Conservation (phyloP, 1,139 yeast species). For the Protomyces lactucae-debilis region DNA sequence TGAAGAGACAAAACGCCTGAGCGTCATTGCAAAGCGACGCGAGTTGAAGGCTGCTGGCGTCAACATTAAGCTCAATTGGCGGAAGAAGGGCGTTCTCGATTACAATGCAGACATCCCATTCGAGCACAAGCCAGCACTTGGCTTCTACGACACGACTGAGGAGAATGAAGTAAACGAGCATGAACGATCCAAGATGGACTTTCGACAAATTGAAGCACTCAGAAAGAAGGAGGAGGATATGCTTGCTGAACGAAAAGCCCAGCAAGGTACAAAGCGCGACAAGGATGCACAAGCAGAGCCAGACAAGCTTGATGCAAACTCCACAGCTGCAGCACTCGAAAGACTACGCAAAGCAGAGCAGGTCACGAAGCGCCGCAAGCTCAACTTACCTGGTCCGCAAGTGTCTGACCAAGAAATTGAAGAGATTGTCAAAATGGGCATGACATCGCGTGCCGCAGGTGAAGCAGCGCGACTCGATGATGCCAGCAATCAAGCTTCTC, state of each 20-base stretch:
- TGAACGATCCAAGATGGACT: conserved; percentile 47
- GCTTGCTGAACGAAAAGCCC: conserved; percentile 36
- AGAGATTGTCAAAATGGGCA: conserved; percentile 38
- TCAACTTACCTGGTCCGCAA: conserved; percentile 53
- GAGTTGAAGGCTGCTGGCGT: conserved; percentile 85
- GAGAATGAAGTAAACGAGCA: conserved; percentile 43
- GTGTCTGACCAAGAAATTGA: conserved; percentile 41
- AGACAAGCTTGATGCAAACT: conserved; percentile 33
- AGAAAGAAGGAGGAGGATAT: conserved; percentile 28
- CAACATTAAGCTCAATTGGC: conserved; percentile 39
- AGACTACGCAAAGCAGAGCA: conserved; percentile 42
- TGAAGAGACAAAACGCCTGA: conserved; percentile 68
- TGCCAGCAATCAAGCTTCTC: conserved; percentile 33
- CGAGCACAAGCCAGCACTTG: conserved; percentile 66
- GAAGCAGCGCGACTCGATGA: conserved; percentile 30
- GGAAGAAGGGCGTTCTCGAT: conserved; percentile 60
- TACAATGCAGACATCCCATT: conserved; percentile 79
- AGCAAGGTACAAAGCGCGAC: conserved; percentile 38
- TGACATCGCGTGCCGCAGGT: conserved; percentile 30
- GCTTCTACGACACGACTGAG: conserved; percentile 61
- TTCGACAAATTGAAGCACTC: conserved; percentile 49
- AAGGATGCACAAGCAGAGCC: conserved; percentile 37
- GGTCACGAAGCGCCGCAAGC: conserved; percentile 49
- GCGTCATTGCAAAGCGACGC: conserved; percentile 72
- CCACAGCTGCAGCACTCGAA: conserved; percentile 43